Base-by-base conservation (phyloP, 768 basidiomycete species). In the Mycena haematopus region DNA sequence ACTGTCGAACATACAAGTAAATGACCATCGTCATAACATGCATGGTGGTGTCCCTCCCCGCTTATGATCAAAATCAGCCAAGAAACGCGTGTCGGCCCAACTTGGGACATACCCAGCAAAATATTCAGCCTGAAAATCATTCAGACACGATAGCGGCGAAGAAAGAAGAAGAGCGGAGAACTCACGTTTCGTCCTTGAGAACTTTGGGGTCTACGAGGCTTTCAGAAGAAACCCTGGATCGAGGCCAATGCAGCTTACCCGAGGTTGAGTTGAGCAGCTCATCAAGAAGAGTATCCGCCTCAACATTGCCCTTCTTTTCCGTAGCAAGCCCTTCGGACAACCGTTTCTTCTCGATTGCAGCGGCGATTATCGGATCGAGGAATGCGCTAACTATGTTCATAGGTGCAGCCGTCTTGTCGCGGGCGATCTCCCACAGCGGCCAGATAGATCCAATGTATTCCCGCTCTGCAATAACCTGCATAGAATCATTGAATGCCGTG, bases 371-470 rank as follows among this genome's bases (percentile, higher is more conserved):
- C 1, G 84, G 84, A 35, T 84, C 78, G 40, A 87, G 75, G 68
- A 84, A 86, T 15, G 69, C 76, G 45, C 81, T 75, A 6, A 88
- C 78, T 17, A 83, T 74, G 45, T 73, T 69, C 78, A 84, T 82
- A 38, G 78, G 77, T 58, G 75, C 73, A 50, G 71, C 74, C 14
- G 82, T 77, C 36, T 76, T 77, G 71, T 87, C 85, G 35, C 71
- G 68, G 75, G 76, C 82, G 42, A 87, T 79, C 69, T 89, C 86
- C 8, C 68, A 62, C 10, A 87, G 66, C 6, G 82, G 80, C 86
- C 86, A 87, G 6, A 76, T 67, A 17, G 54, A 60, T 2, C 84
- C 82, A 13, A 78, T 70, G 9, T 78, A 72, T 13, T 72, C 61
- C 15, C 87, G 78, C 27, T 71, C 60, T 3, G 81, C 69, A 2